These are phyloP conservation scores for Hymenoscyphus scutula DNA, from an alignment of 2,329 filamentous ascomycete species.

Conservation along the genomic window DNA sequence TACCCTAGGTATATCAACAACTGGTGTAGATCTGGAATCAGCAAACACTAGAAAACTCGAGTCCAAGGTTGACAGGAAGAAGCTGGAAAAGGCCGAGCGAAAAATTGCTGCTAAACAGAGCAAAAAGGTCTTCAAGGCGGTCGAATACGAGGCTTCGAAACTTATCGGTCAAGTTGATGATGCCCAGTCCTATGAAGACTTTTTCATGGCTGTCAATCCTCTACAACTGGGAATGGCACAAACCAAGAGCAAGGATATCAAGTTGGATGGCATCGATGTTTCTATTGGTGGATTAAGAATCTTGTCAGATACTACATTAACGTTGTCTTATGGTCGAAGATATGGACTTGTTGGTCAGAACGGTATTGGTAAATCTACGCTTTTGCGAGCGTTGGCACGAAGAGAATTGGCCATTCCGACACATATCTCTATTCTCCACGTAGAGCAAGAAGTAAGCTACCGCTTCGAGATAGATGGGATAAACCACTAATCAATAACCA, in stretches of 20 bases:
- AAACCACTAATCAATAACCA: conserved; percentile 39
- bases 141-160: conserved; percentile 93
- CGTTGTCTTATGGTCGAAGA: conserved; percentile 84
- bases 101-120: conserved; percentile 98
- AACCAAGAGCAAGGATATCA: conserved; percentile 97
- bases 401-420: conserved; percentile 94
- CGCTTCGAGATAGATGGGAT: not conserved
- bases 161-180: conserved; percentile 80
- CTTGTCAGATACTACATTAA: conserved; percentile 84
- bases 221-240: conserved; percentile 76
- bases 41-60: conserved; percentile 92
- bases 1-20: conserved; percentile 82
- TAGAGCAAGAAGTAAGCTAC: conserved; percentile 80
- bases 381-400: conserved; percentile 84
- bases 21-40: conserved; percentile 86
- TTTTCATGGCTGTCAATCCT: conserved; percentile 99
- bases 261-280: conserved; percentile 93
- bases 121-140: conserved; percentile 97
- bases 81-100: conserved; percentile 95
- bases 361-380: conserved; percentile 97
- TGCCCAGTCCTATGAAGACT: conserved; percentile 94
- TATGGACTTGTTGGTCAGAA: conserved; percentile 99
- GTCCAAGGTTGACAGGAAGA: conserved; percentile 96
- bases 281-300: conserved; percentile 88
- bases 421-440: conserved; percentile 97